These are phyloP conservation scores for Phylloporus scabripes DNA, from an alignment of 768 basidiomycete species.

Conservation along the genomic window DNA sequence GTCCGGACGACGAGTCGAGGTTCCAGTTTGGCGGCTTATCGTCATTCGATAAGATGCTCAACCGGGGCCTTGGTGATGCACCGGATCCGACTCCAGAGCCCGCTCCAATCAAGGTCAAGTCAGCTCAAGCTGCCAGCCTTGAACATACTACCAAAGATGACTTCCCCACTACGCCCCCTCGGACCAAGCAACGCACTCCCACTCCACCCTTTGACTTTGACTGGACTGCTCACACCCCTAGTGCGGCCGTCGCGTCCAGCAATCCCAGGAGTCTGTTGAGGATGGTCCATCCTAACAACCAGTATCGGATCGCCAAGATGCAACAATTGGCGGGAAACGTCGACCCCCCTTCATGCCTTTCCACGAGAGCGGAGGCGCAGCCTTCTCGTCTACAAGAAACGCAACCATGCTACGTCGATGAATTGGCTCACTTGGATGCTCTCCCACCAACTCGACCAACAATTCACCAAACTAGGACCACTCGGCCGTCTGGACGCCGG, in stretches of 20 bases:
- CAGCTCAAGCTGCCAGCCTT: constrained; percentile 3
- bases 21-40: constrained; percentile 39
- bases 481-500: not conserved
- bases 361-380: constrained; percentile 12
- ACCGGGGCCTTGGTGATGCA: constrained; percentile 27
- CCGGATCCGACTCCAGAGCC: constrained; percentile 22
- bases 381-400: constrained; percentile 18
- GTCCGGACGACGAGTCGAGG: constrained; percentile 22
- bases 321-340: constrained; percentile 17
- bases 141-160: constrained; percentile 1
- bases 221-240: constrained; percentile 18
- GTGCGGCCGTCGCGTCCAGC: constrained; percentile 16
- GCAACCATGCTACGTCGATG: constrained; percentile 5
- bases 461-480: not conserved
- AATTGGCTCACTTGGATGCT: not conserved
- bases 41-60: constrained; percentile 36
- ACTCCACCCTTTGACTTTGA: constrained; percentile 19
- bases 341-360: constrained; percentile 14
- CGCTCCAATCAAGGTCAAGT: constrained; percentile 7
- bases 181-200: constrained; percentile 2
- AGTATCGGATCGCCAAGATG: constrained; percentile 26
- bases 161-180: constrained; percentile 1
- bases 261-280: constrained; percentile 28
- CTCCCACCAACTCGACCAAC: constrained; percentile 1
- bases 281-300: constrained; percentile 32